Conservation (phyloP, 1,284 basidiomycete genomes). For the Moesziomyces globuligerus region DNA sequence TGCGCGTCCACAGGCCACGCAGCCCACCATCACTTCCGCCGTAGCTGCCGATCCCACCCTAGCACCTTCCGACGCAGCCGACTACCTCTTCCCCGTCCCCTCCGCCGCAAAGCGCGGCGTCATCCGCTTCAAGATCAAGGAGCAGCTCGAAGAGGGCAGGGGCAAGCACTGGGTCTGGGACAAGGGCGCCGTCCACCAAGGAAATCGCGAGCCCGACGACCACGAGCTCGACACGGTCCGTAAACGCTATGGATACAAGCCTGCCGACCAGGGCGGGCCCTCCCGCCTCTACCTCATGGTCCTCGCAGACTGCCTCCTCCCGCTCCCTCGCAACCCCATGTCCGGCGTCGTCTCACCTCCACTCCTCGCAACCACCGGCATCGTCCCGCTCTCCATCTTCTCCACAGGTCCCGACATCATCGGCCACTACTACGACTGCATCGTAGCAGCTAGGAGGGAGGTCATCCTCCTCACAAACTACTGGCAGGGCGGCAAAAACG, state of each 20-base stretch:
- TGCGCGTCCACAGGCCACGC: constrained; percentile 37
- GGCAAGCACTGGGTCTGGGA: constrained; percentile 64
- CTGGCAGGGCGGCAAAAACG: constrained; percentile 66
- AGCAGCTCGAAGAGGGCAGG: constrained; percentile 57
- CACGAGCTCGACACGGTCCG: constrained; percentile 58
- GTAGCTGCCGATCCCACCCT: constrained; percentile 55
- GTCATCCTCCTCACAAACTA: constrained; percentile 67
- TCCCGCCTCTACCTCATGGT: constrained; percentile 62
- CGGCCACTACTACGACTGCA: constrained; percentile 66
- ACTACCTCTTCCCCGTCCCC: constrained; percentile 54
- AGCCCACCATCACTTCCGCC: constrained; percentile 63
- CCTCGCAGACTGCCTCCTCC: constrained; percentile 62
- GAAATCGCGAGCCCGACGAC: constrained; percentile 58
- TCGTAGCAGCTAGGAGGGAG: constrained; percentile 60
- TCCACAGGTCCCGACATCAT: constrained; percentile 67
- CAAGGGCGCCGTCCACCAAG: constrained; percentile 57
- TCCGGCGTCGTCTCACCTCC: constrained; percentile 64
- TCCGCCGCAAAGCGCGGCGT: constrained; percentile 53
- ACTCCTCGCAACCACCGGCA: constrained; percentile 64
- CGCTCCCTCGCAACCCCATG: constrained; percentile 57
- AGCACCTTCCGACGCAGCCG: constrained; percentile 50
- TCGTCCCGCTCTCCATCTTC: constrained; percentile 64
- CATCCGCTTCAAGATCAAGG: constrained; percentile 61
- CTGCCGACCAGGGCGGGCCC: constrained; percentile 51
- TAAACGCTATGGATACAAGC: constrained; percentile 54